These are phyloP conservation scores for Kluyveromyces sp. DNA, from an alignment of 1,139 yeast species.

Conservation along the genomic window DNA sequence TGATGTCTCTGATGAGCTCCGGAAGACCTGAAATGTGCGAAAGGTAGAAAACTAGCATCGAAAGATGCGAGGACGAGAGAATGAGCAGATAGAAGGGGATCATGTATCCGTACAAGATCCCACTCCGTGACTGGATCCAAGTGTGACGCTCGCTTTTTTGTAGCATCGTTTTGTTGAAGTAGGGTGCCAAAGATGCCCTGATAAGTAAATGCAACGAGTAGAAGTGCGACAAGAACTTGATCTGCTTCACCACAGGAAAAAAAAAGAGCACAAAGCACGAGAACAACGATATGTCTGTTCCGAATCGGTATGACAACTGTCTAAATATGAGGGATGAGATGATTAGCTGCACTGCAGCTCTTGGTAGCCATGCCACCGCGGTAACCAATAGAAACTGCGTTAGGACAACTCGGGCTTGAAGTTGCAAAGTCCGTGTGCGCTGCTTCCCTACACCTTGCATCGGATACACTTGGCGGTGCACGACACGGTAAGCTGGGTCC, in stretches of 20 bases:
- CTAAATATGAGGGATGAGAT: background rate
- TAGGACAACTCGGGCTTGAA: background rate
- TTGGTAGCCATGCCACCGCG: background rate
- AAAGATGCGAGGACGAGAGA: conserved; percentile 39
- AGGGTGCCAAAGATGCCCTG: conserved; percentile 42
- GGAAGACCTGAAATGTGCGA: conserved; percentile 47
- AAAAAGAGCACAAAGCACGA: background rate
- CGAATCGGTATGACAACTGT: conserved; percentile 1
- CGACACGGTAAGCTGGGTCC: background rate
- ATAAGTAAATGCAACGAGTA: conserved; percentile 31
- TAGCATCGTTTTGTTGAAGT: conserved; percentile 43
- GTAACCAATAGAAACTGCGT: background rate
- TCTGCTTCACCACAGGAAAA: conserved; percentile 41
- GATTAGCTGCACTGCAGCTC: background rate
- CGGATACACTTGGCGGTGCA: background rate
- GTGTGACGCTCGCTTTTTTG: conserved; percentile 36
- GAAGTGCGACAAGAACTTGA: conserved; percentile 38
- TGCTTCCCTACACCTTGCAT: background rate
- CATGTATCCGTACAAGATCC: conserved; percentile 53
- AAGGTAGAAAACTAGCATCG: conserved; percentile 45
- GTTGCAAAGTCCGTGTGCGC: background rate
- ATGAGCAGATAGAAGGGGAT: conserved; percentile 39
- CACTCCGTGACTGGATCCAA: conserved; percentile 52
- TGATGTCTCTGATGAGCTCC: conserved; percentile 45
- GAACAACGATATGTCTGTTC: conserved; percentile 1